Conservation (phyloP, 371 early-diverging fungal species). For the Syncephalastrum sp. region DNA sequence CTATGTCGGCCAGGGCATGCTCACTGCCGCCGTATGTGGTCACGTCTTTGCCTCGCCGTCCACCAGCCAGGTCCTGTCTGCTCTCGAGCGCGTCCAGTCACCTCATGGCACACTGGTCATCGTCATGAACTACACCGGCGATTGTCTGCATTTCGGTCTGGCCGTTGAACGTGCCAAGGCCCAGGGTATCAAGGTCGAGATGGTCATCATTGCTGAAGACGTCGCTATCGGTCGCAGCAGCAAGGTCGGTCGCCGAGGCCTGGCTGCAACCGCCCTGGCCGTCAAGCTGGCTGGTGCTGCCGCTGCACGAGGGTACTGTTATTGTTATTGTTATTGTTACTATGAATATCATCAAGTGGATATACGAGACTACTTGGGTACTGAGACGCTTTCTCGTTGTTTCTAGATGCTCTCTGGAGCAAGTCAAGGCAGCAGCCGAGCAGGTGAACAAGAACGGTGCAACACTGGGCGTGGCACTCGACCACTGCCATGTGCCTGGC, state of each 20-base stretch:
- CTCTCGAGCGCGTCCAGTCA: constrained; percentile 62
- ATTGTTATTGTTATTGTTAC: neutral
- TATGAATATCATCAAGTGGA: neutral
- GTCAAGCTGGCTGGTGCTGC: constrained; percentile 76
- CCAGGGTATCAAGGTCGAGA: constrained; percentile 61
- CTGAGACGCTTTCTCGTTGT: neutral
- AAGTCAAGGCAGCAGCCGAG: constrained; percentile 52
- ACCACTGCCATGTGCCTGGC: constrained; percentile 76
- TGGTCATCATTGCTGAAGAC: constrained; percentile 82
- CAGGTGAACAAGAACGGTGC: constrained; percentile 58
- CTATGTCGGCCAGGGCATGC: constrained; percentile 71
- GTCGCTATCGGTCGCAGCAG: constrained; percentile 67
- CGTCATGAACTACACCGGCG: constrained; percentile 87
- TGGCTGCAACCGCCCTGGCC: constrained; percentile 78
- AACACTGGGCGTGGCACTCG: constrained; percentile 77
- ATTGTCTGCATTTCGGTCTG: constrained; percentile 76
- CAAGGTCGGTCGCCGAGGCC: constrained; percentile 76
- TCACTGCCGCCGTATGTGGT: constrained; percentile 80
- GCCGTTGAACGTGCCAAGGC: constrained; percentile 80
- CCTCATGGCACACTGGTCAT: constrained; percentile 72
- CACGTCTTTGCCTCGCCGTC: constrained; percentile 85
- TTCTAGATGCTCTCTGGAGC: constrained; percentile 52
- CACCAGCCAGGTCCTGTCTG: constrained; percentile 69
- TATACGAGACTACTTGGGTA: neutral
- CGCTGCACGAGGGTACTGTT: constrained; percentile 55